Percentiles rank a stretch among this genome's conserved stretches.
Conservation (phyloP, 768 basidiomycete species). For the Pleurotus djamor region DNA sequence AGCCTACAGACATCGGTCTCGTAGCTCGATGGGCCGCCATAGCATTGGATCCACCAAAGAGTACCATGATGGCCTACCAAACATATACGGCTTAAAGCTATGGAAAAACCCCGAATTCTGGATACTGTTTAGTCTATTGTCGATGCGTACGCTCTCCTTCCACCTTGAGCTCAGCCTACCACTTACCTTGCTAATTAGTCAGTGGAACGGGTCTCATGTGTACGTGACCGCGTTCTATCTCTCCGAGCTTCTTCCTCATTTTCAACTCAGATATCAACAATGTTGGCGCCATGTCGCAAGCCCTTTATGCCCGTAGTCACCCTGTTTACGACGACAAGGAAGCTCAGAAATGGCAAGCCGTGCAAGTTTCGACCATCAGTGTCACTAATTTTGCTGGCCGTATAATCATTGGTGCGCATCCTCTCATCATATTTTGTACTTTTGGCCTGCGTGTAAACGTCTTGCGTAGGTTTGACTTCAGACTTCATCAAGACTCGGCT, state of each 20-base stretch:
- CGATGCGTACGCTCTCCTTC: slow-evolving; percentile 46
- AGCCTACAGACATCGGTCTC: not conserved
- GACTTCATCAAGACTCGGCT: slow-evolving; percentile 61
- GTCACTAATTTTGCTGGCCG: slow-evolving; percentile 81
- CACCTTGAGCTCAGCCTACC: not conserved
- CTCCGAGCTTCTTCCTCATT: not conserved
- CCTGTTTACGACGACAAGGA: slow-evolving; percentile 63
- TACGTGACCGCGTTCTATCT: slow-evolving; percentile 25
- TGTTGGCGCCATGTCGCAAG: slow-evolving; percentile 69
- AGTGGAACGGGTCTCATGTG: slow-evolving; percentile 80
- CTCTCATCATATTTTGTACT: not conserved
- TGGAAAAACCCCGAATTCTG: slow-evolving; percentile 21
- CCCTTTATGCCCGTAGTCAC: slow-evolving; percentile 61
- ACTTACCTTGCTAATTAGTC: slow-evolving; percentile 31
- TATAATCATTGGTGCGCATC: slow-evolving; percentile 60
- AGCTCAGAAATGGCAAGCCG: slow-evolving; percentile 74
- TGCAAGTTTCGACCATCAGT: slow-evolving; percentile 83
- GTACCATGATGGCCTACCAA: slow-evolving; percentile 9
- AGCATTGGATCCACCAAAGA: slow-evolving; percentile 1
- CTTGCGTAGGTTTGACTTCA: slow-evolving; percentile 55
- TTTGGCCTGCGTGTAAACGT: too few relatives aligned
- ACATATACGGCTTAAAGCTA: slow-evolving; percentile 19
- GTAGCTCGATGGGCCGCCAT: not conserved
- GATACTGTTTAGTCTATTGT: slow-evolving; percentile 43
- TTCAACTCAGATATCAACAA: slow-evolving; percentile 68